Evolutionary conservation across 805 yeast species (phyloP), one percentile per base, ranked within the genome.

Genomic region (Suhomyces kilbournensis): DNA sequence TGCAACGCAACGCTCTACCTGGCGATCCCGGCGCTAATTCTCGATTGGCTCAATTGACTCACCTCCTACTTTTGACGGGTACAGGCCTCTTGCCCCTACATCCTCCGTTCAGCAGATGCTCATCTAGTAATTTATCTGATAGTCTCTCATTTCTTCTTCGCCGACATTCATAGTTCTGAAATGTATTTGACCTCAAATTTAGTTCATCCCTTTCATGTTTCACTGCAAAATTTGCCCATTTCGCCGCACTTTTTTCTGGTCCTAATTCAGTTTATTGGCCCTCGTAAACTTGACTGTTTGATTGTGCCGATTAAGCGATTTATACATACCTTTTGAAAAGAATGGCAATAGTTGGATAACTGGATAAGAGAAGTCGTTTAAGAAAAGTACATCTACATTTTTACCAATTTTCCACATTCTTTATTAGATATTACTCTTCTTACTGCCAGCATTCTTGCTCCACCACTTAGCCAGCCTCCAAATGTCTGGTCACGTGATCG

Each of bases 281-380:
- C 35, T 32, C 35, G 15, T 32, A 6, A 32, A 32, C 35, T 12
- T 14, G 19, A 17, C 5, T 19, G 3, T 12, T 42, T 23, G 17
- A 39, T 39, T 15, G 4, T 12, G 4, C 19, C 43, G 23, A 39
- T 42, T 23, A 42, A 14, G 7, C 7, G 12, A 12, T 14, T 42
- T 15, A n/a, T 25, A 44, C 46, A 26, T 44, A 44, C 46, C 47
- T 28, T 14, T 32, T 35, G 25, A 15, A 46, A 46, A 46, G 48
- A 46, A 23, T 46, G 48, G 35, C 43, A 34, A 46, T 30, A 46
- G 48, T 46, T 46, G 43, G 48, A 8, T 46, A 45, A 38, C 42
- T 38, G 42, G n/a, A 38, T 25, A 15, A 9, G 22, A 20, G 46
- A n/a, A 25, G 30, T 44, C 34, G 25, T 22, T 42, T 20, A 42